A percentile compares a stretch with the other conserved stretches of the same genome.
Conservation (phyloP, 257 asterid species). For the Solanum sitiens region DNA sequence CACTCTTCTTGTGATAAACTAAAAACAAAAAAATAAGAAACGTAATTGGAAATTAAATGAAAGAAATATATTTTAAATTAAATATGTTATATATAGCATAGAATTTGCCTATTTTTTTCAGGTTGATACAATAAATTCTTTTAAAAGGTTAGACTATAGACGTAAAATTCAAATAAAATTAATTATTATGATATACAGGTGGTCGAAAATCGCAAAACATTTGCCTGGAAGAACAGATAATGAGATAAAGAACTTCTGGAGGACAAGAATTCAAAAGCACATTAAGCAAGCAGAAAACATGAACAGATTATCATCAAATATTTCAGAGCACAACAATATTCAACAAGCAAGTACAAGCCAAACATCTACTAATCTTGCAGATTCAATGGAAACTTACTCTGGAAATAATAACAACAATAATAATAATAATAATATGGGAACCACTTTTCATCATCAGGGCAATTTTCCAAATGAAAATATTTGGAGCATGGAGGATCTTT, state of each 20-base stretch:
- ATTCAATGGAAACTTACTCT: conserved; percentile 52
- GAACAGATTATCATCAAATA: conserved; percentile 26
- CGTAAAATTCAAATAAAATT: not conserved
- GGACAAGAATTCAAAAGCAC: conserved; percentile 86
- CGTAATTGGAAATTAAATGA: not conserved
- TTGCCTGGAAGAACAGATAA: conserved; percentile 90
- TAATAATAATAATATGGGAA: conserved; percentile 7
- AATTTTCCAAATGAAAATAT: conserved; percentile 45
- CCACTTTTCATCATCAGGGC: conserved; percentile 31
- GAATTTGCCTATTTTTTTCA: not conserved
- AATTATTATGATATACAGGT: not conserved
- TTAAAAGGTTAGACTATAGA: not conserved
- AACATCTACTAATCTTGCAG: conserved; percentile 29
- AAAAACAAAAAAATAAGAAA: too few species aligned
- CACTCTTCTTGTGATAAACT: not conserved
- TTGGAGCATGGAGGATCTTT: conserved; percentile 91
- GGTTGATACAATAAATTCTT: not conserved
- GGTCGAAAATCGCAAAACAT: conserved; percentile 95
- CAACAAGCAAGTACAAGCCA: conserved; percentile 59
- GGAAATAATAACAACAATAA: not conserved
- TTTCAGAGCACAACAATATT: conserved; percentile 8
- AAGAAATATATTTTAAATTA: not conserved
- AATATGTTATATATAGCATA: not conserved
- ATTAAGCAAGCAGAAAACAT: conserved; percentile 18
- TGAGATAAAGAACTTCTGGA: conserved; percentile 87